Percentiles rank a stretch among this genome's conserved stretches.
Evolutionary conservation across 441 rosid genomes (phyloP).

Genomic region (Erodium texanum): DNA sequence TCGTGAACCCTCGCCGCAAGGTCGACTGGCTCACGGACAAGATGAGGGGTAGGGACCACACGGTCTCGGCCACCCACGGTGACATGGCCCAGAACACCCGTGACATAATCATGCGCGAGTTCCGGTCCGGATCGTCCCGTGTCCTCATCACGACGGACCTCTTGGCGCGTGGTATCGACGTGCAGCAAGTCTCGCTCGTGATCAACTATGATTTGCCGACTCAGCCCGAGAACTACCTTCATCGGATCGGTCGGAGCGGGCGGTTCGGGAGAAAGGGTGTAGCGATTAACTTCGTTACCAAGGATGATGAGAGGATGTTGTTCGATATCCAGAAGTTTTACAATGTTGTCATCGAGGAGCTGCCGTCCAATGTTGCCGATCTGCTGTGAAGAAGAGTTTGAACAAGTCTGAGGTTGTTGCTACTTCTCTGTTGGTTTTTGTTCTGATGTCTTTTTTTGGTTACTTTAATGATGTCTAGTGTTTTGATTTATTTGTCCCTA

Average conservation of each 20-base stretch:
- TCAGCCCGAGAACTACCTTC: constrained; percentile 78
- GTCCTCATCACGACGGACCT: constrained; percentile 73
- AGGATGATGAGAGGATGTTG: constrained; percentile 65
- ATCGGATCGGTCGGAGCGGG: constrained; percentile 71
- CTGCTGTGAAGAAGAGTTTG: constrained; percentile 32
- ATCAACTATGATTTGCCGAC: constrained; percentile 70
- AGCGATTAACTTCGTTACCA: constrained; percentile 62
- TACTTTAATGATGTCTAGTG: too few species aligned
- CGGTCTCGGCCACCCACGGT: constrained; percentile 62
- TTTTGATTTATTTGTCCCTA: too few species aligned
- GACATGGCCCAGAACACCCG: constrained; percentile 51
- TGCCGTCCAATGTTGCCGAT: constrained; percentile 62
- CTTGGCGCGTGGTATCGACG: constrained; percentile 71
- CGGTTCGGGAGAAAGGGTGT: constrained; percentile 73
- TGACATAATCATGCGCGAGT: constrained; percentile 71
- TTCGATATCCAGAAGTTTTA: constrained; percentile 70
- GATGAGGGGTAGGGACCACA: constrained; percentile 65
- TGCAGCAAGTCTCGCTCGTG: constrained; percentile 73
- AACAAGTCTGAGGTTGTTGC: too few species aligned
- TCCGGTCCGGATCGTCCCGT: constrained; percentile 69
- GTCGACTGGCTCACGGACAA: constrained; percentile 79
- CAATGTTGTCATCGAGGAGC: constrained; percentile 43
- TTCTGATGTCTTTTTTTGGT: too few species aligned
- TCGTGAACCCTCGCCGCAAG: constrained; percentile 67
- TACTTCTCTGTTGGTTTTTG: too few species aligned